These are phyloP conservation scores for Rhododendron henanense DNA, from an alignment of 148 eudicot species.

Conservation along the genomic window DNA sequence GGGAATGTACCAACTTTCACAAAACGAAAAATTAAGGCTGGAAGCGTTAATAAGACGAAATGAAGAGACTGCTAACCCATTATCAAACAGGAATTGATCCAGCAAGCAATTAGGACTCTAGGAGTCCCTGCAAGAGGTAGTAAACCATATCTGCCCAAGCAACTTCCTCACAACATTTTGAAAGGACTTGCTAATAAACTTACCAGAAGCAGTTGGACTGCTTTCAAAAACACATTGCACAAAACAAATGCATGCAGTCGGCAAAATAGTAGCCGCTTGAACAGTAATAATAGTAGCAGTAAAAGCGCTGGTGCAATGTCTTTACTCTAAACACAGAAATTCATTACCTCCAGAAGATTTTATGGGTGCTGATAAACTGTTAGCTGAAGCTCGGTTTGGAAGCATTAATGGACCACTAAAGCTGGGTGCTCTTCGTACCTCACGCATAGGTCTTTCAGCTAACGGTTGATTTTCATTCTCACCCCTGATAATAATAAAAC, in stretches of 20 bases:
- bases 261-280: neutral
- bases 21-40: neutral
- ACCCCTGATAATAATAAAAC: slow-evolving; percentile 38
- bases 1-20: neutral
- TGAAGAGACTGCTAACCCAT: neutral
- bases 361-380: slow-evolving; percentile 96
- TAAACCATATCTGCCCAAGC: neutral
- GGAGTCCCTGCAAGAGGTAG: neutral
- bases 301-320: neutral
- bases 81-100: neutral
- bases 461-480: slow-evolving; percentile 60
- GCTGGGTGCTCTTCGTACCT: slow-evolving; percentile 70
- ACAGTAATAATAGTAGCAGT: neutral
- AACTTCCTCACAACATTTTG: neutral
- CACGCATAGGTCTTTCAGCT: slow-evolving; percentile 41
- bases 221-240: slow-evolving; percentile 1
- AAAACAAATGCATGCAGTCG: neutral
- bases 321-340: neutral
- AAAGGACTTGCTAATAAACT: neutral
- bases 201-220: neutral
- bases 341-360: slow-evolving; percentile 81
- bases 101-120: neutral
- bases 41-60: neutral
- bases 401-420: slow-evolving; percentile 89
- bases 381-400: slow-evolving; percentile 91